A percentile compares a stretch with the other conserved stretches of the same genome.
Evolutionary conservation across 495 filamentous ascomycete genomes (phyloP).

Genomic region (Lindgomyces ingoldianus): DNA sequence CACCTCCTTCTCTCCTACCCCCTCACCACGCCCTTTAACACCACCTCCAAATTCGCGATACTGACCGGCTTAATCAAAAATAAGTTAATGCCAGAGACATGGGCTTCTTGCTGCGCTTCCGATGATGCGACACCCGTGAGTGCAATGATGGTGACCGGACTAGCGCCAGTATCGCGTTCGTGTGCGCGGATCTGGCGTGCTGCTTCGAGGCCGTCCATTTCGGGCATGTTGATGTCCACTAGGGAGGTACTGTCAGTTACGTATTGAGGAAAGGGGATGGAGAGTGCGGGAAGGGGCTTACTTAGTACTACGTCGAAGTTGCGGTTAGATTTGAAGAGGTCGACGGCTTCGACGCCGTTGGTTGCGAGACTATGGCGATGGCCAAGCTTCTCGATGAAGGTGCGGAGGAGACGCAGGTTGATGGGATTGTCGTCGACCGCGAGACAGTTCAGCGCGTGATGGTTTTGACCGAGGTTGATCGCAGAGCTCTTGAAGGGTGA

Average conservation of each 20-base stretch:
- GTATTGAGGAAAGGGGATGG: background rate
- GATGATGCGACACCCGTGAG: slow-evolving; percentile 67
- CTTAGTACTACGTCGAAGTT: background rate
- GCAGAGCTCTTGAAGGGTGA: background rate
- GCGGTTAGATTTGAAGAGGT: slow-evolving; percentile 51
- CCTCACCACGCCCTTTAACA: slow-evolving; percentile 25
- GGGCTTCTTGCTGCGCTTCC: slow-evolving; percentile 65
- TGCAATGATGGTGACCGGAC: slow-evolving; percentile 63
- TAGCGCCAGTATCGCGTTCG: slow-evolving; percentile 48
- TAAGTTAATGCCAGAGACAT: slow-evolving; percentile 66
- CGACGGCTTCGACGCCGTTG: slow-evolving; percentile 61
- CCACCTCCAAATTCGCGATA: slow-evolving; percentile 45
- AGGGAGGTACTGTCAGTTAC: background rate
- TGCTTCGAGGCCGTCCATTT: slow-evolving; percentile 38
- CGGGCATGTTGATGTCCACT: slow-evolving; percentile 68
- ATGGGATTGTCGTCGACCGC: slow-evolving; percentile 77
- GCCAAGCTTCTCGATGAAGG: slow-evolving; percentile 59
- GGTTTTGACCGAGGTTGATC: background rate
- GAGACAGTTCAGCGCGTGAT: slow-evolving; percentile 48
- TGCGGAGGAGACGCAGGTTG: slow-evolving; percentile 59
- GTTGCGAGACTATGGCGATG: slow-evolving; percentile 55
- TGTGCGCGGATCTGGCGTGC: slow-evolving; percentile 49
- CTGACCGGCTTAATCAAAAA: slow-evolving; percentile 73
- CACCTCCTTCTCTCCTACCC: slow-evolving; percentile 12
- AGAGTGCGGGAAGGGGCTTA: too few relatives aligned